Evolutionary conservation across 2,329 filamentous ascomycete species (phyloP).

Genomic region (Nakataea oryzae): DNA sequence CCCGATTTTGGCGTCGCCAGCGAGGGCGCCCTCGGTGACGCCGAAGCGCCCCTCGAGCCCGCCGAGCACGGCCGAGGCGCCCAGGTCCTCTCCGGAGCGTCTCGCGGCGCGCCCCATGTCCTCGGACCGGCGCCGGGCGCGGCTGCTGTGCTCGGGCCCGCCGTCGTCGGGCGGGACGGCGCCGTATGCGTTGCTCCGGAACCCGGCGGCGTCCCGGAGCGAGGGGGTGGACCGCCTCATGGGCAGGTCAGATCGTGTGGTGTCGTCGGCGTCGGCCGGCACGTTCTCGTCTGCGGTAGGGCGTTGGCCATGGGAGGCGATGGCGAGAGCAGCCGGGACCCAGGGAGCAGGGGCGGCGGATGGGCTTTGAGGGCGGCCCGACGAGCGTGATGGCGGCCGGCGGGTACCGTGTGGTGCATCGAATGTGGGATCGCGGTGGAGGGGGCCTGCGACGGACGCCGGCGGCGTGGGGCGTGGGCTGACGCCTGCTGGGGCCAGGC

Average conservation of each 20-base stretch:
- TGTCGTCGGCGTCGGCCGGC: conserved; percentile 3
- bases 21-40: conserved; percentile 34
- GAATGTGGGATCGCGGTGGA: background rate
- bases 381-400: background rate
- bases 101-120: conserved; percentile 2
- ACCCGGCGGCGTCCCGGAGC: conserved; percentile 20
- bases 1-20: conserved; percentile 27
- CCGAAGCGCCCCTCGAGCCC: conserved; percentile 44
- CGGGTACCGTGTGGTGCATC: conserved; percentile 4
- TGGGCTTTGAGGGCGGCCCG: background rate
- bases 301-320: conserved; percentile 4
- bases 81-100: conserved; percentile 35
- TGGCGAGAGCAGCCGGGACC: background rate
- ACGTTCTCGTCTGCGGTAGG: conserved; percentile 3
- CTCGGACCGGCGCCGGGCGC: conserved; percentile 2
- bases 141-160: background rate
- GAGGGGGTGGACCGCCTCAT: conserved; percentile 17
- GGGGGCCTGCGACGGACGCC: background rate
- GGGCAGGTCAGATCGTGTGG: conserved; percentile 7
- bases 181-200: conserved; percentile 21
- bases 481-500: conserved; percentile 5
- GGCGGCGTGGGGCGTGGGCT: conserved; percentile 4
- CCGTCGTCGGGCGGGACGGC: conserved; percentile 14
- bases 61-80: conserved; percentile 37
- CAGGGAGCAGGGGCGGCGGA: background rate